Base-by-base conservation (phyloP, 1,284 basidiomycete genomes). In the Microbotryum saponariae region DNA sequence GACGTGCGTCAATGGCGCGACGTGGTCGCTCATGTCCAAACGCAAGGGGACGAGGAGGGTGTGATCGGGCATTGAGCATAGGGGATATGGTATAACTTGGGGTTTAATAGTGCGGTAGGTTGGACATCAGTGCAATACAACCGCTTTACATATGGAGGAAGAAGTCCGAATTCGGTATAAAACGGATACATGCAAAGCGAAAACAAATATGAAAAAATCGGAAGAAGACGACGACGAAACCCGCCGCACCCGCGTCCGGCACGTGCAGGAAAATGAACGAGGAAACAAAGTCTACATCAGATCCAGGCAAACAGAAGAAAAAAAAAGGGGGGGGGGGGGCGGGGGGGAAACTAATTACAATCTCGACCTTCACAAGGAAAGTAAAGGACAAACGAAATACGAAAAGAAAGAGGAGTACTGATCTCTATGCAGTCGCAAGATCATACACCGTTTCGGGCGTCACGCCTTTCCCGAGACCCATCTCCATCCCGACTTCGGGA, bases 41-140 rank as follows among this genome's bases (percentile, higher is more conserved):
- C 61, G 57, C 33, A 73, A 72, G 62, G 70, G 72, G 10, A 72
- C 70, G 25, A 65, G 62, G 60, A 71, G 72, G 67, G 74, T 68
- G 2, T 68, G 18, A 53, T 10, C 8, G 31, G 31, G 2, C 31
- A 31, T 31, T 31, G 31, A 1, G 2, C 2, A 9, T 1, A 31
- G 29, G 6, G 29, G 29, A 31, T 9, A 31, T 8, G 31, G 31
- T 31, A 31, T 31, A 31, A 8, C 8, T 31, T 2, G 9, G 31
- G 9, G 31, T 8, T 10, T 31, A 31, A 31, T 31, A 31, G 7
- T 31, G 6, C 31, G 20, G 21, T 50, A 6, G 21, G 48, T 50
- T 14, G 21, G 21, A 23, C 10, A 21, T 23, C 16, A 21, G 12
- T 27, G 48, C 48, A 23, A 20, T 50, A 50, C 31, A 31, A 31